Percentiles rank a stretch among this genome's conserved stretches.
Evolutionary conservation across 148 eudicot species (phyloP).

Genomic region (Limonium bicolor): DNA sequence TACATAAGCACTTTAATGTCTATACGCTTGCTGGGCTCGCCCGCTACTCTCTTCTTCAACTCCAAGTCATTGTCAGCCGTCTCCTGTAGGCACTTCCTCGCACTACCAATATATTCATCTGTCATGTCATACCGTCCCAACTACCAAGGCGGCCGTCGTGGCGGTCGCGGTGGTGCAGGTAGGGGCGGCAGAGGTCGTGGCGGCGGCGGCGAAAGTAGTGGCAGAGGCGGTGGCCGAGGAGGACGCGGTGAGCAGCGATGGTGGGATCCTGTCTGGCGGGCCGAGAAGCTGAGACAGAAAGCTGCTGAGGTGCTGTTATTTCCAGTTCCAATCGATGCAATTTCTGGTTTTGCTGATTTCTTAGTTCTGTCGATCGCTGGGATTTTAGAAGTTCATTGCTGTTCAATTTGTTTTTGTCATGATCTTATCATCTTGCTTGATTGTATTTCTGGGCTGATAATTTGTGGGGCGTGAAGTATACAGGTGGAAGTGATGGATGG

Average conservation of each 20-base stretch:
- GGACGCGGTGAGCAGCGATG: constrained; percentile 88
- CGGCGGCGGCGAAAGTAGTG: constrained; percentile 27
- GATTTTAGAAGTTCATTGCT: no score
- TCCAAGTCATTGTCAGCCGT: constrained; percentile 3
- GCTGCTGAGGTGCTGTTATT: constrained; percentile 59
- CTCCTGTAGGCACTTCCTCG: constrained; percentile 1
- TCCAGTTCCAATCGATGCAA: not conserved
- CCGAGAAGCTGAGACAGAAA: constrained; percentile 57
- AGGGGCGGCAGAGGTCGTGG: constrained; percentile 26
- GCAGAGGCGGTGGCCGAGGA: constrained; percentile 34
- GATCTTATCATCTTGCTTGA: no score
- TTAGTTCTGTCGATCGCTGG: not conserved
- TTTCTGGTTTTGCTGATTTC: not conserved
- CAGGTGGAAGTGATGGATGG: constrained; percentile 74
- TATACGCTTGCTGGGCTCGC: not conserved
- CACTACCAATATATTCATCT: constrained; percentile 9
- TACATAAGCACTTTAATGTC: not conserved
- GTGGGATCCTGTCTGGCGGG: constrained; percentile 99
- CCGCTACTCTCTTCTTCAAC: constrained; percentile 4
- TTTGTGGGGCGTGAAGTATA: no score
- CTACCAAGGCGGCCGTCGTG: constrained; percentile 69
- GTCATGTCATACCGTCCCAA: constrained; percentile 72
- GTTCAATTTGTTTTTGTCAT: no score
- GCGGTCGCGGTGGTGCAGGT: constrained; percentile 63
- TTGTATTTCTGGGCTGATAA: no score